These are phyloP conservation scores for Chaetomium olivaceum DNA, from an alignment of 2,329 filamentous ascomycete species.

Conservation along the genomic window DNA sequence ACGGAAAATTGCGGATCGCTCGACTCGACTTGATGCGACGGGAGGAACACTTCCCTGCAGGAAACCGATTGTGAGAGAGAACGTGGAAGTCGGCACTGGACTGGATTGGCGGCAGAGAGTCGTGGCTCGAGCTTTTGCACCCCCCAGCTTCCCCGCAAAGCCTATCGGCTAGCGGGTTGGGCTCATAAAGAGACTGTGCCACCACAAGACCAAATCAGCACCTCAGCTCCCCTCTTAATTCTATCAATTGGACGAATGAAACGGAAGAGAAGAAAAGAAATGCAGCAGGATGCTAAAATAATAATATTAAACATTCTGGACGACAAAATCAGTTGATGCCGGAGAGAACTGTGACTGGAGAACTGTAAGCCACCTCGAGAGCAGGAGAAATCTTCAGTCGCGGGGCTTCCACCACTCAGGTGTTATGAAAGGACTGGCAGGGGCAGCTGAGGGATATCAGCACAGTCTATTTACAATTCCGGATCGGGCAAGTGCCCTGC, in stretches of 20 bases:
- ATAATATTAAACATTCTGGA: background rate
- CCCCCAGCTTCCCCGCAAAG: constrained; percentile 10
- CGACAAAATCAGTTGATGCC: background rate
- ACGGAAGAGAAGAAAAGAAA: background rate
- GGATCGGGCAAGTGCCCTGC: background rate
- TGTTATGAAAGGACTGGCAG: background rate
- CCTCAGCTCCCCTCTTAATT: background rate
- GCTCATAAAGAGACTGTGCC: background rate
- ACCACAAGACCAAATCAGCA: background rate
- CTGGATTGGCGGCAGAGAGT: background rate
- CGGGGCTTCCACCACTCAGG: background rate
- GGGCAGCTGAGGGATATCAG: background rate
- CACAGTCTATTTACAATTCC: background rate
- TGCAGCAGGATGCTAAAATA: background rate
- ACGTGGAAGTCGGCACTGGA: background rate
- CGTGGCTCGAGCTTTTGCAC: constrained; percentile 7
- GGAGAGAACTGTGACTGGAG: background rate
- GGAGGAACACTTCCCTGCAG: background rate
- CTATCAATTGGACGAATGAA: background rate
- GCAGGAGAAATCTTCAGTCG: background rate
- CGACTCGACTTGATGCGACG: background rate
- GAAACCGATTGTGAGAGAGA: background rate
- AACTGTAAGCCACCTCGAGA: background rate
- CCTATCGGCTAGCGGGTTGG: background rate
- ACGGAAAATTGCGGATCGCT: background rate